Evolutionary conservation across 1,284 basidiomycete species (phyloP), one percentile per base, ranked within the genome.

Genomic region (Ceratobasidium sp.): DNA sequence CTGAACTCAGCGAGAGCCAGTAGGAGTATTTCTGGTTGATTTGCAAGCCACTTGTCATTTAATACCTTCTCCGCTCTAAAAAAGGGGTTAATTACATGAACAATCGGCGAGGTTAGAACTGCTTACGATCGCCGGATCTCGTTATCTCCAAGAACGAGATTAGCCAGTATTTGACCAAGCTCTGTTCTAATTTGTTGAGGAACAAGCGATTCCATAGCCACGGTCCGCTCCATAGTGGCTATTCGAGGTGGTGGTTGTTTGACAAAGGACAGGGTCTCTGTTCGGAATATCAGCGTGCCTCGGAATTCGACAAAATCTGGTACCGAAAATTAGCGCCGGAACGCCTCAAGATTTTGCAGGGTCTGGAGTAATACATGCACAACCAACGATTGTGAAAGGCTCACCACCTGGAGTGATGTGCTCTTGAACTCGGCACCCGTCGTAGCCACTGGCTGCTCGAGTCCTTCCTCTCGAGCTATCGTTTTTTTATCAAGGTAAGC

Each of bases 131-230:
- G 86, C 23, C 93, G 90, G 69, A 94, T 93, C 76, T 91, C 90
- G 84, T 94, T 94, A 83, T 94, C 93, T 10, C 93, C 93, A 61
- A 93, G 87, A 7, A 95, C 92, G 28, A 94, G 89, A 84, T 95
- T 95, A 12, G 93, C 92, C 53, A 95, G 89, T 80, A 94, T 94
- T 84, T 95, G 93, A 0, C 92, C 94, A 81, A 94, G 80, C 39
- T 81, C 78, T 39, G 64, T 75, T 44, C 81, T 79, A 12, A 82
- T 80, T 33, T 82, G 81, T 56, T 79, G 78, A 10, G 81, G 69
- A 26, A 81, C 81, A 39, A 80, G 70, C 3, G 81, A 79, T 56
- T 82, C 81, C 80, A 81, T 81, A 46, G n/a, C 40, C 60, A 26
- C 53, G 10, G 49, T 33, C 10, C 40, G 23, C 33, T 9, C 33